Base-by-base conservation (phyloP, 169 alveolate species). In the Eimeria maxima region DNA sequence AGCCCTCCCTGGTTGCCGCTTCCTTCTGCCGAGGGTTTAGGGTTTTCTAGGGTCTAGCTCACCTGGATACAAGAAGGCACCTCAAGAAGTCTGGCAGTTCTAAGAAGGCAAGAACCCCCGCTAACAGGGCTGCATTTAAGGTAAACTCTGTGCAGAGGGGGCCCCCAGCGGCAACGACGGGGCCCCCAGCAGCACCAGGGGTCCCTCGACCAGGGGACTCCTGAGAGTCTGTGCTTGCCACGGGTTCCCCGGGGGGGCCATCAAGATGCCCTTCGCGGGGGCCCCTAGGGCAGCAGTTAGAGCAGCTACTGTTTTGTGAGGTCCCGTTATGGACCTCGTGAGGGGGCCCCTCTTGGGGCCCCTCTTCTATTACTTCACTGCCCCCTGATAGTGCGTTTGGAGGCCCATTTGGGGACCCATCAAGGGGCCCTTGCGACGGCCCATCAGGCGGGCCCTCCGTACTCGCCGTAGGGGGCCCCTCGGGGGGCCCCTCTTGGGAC, bases 181-280 rank as follows among this genome's bases (percentile, higher is more conserved):
- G 88, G 65, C 65, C 88, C 88, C 63, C 81, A 33, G 86, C 63
- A 45, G n/a, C 83, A 29, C 10, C 83, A n/a, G 83, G 83, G 83
- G 83, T 27, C 83, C 83, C 83, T 38, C n/a, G 27, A 13, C n/a
- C 50, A 29, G 83, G 83, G 83, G 38, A 38, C 78, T 24, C 78
- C 78, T 24, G 33, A 67, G 50, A 22, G 50, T 71, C 53, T 4
- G 73, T 63, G 4, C 42, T 14, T 2, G 13, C 83, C 45, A 14
- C 55, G 83, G 83, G 83, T 45, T 45, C 80, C 80, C 27, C 80
- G 7, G 80, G 80, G 80, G 80, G 80, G 45, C 80, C 80, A 6
- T 69, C 80, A n/a, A 24, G 80, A 45, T 42, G 80, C 80, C 80
- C 80, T 45, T 69, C 80, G n/a, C 4, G 80, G 42, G 80, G 80